Evolutionary conservation across 805 yeast genomes (phyloP).

Genomic region (Ogataea philodendri): DNA sequence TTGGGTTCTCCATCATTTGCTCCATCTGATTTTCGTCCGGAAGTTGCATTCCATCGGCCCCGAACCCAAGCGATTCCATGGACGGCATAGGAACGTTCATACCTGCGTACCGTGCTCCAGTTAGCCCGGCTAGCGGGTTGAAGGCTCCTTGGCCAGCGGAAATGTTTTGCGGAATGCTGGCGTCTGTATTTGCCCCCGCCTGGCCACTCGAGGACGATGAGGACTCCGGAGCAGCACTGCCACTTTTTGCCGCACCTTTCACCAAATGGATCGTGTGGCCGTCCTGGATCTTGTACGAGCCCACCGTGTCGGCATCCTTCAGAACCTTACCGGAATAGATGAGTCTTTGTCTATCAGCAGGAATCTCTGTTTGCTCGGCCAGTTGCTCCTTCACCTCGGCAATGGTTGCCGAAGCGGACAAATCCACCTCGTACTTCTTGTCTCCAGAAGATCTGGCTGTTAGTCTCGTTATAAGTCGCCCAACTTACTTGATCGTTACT

Average conservation of each 20-base stretch:
- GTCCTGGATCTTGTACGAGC: conserved; percentile 72
- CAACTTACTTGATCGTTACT: conserved; percentile 32
- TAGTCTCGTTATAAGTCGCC: conserved; percentile 2
- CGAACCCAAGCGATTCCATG: conserved; percentile 58
- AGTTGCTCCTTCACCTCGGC: conserved; percentile 66
- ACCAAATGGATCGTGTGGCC: conserved; percentile 91
- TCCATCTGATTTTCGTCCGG: conserved; percentile 77
- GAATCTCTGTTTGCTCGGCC: conserved; percentile 58
- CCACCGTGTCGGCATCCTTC: conserved; percentile 76
- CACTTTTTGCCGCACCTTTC: conserved; percentile 58
- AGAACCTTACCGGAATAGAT: conserved; percentile 93
- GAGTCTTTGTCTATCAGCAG: conserved; percentile 79
- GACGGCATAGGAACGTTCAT: conserved; percentile 78
- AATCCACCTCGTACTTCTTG: conserved; percentile 66
- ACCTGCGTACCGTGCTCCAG: conserved; percentile 96
- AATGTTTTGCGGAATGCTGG: conserved; percentile 66
- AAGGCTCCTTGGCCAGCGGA: conserved; percentile 87
- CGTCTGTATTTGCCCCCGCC: conserved; percentile 27
- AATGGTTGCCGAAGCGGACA: conserved; percentile 55
- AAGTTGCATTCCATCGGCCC: conserved; percentile 86
- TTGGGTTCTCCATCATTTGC: conserved; percentile 76
- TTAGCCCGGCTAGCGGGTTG: conserved; percentile 87
- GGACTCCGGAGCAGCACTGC: conserved; percentile 22
- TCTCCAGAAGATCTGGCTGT: conserved; percentile 57
- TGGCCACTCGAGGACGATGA: conserved; percentile 23